Percentiles rank a stretch among this genome's conserved stretches.
These are phyloP conservation scores for Gnomoniopsis sp. DNA, from an alignment of 2,329 filamentous ascomycete genomes.

Conservation along the genomic window DNA sequence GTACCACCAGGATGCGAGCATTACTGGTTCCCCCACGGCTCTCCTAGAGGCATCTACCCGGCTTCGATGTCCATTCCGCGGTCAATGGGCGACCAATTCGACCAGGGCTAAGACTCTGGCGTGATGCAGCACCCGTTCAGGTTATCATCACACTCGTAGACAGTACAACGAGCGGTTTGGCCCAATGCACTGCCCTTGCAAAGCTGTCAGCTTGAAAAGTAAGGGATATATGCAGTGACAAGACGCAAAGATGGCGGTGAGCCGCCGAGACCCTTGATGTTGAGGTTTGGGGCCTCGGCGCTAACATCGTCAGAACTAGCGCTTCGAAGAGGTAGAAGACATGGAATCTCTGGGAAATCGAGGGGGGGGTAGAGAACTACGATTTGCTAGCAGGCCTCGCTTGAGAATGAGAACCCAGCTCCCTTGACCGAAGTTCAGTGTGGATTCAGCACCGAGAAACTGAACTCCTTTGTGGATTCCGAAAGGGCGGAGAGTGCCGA, in stretches of 20 bases:
- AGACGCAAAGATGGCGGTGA: background rate
- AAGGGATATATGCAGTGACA: background rate
- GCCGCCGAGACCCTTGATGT: background rate
- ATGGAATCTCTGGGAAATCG: background rate
- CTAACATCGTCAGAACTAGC: background rate
- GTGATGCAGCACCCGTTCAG: conserved; percentile 24
- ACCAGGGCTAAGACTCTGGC: conserved; percentile 21
- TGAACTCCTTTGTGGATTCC: background rate
- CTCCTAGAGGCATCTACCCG: conserved; percentile 27
- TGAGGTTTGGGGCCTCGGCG: background rate
- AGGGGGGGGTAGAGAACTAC: background rate
- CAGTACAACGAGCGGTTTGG: background rate
- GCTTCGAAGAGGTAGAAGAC: background rate
- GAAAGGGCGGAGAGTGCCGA: background rate
- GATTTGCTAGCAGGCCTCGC: too few relatives aligned
- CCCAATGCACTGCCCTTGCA: background rate
- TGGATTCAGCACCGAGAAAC: background rate
- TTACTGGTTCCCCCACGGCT: conserved; percentile 26
- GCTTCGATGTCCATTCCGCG: conserved; percentile 22
- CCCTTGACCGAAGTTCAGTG: background rate
- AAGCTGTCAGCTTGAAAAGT: background rate
- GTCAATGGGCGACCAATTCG: conserved; percentile 21
- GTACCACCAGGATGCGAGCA: conserved; percentile 27
- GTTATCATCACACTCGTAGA: conserved; percentile 23
- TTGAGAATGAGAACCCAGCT: background rate